Base-by-base conservation (phyloP, 495 filamentous ascomycete genomes). In the Pyrenopolyporus hunteri region DNA sequence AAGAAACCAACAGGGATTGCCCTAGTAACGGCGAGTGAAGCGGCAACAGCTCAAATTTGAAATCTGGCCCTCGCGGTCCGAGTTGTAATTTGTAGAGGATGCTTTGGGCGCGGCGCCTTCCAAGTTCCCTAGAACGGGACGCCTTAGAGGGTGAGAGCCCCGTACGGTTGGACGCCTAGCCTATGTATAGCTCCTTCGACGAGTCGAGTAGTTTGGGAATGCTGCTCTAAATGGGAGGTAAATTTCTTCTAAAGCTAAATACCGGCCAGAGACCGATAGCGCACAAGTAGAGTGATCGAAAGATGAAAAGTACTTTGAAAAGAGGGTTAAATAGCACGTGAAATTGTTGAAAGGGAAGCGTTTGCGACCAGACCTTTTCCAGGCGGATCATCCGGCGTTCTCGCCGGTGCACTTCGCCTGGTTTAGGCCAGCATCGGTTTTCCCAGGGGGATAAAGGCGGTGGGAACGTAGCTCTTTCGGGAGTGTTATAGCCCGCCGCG, bases 171-270 rank as follows among this genome's bases (percentile, higher is more conserved):
- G 73, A 63, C 68, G 74, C 69, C 70, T 64, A 74, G 64, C 72
- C 77, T 76, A 67, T 80, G 76, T 83, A 78, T 83, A 83, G 74
- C 80, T 78, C 76, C 78, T 83, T 85, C 80, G 74, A 85, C 78
- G 80, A 85, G 82, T 85, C 80, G 80, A 84, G 81, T 85, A 85
- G 81, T 85, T 85, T 83, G 78, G 81, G 80, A 85, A 84, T 86
- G 81, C 80, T 84, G 81, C 84, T 87, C 81, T 43, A 43, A 87
- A 83, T 83, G 81, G 79, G 81, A 85, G 82, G 81, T 87, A 87
- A 83, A 85, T 86, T 85, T 81, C 82, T 84, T 56, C 45, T 83
- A 85, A 87, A 85, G 83, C 83, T 87, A 87, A 43, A 43, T 43
- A 43, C 39, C 39, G 39, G 39, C 39, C 39, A 43, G 39, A 43